Conservation (phyloP, 331 rosid genomes). For the Acacia concinna region DNA sequence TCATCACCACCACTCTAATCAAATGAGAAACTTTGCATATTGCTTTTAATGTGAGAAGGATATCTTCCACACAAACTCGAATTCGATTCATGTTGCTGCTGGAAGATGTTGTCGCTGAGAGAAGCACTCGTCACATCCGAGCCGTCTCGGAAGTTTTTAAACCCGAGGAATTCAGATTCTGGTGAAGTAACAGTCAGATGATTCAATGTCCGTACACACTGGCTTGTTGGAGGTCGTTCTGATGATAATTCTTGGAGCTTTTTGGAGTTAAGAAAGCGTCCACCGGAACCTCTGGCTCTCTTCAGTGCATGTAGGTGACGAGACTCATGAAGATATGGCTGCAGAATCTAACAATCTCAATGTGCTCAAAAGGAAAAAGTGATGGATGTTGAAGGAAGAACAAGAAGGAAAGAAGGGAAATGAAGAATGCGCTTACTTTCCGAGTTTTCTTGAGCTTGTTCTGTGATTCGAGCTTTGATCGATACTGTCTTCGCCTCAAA, state of each 20-base stretch:
- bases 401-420: not conserved
- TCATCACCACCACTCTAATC: constrained; percentile 38
- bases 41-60: constrained; percentile 45
- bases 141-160: constrained; percentile 36
- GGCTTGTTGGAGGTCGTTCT: not conserved
- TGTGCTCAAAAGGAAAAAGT: not conserved
- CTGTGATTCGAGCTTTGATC: constrained; percentile 72
- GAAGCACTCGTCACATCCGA: constrained; percentile 43
- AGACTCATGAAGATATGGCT: constrained; percentile 94
- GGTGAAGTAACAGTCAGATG: constrained; percentile 10
- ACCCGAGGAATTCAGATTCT: constrained; percentile 31
- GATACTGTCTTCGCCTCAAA: constrained; percentile 76
- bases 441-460: constrained; percentile 60
- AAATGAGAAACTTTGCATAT: constrained; percentile 31
- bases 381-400: not conserved
- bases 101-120: constrained; percentile 37
- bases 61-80: constrained; percentile 43
- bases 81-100: constrained; percentile 32
- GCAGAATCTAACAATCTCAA: constrained; percentile 24
- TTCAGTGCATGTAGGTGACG: constrained; percentile 82
- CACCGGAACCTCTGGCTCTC: constrained; percentile 72
- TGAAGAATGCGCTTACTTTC: constrained; percentile 48
- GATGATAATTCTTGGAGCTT: constrained; percentile 25
- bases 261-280: constrained; percentile 62
- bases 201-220: constrained; percentile 21